Conservation (phyloP, 2,329 filamentous ascomycete species). For the Pseudogymnoascus sp. region DNA sequence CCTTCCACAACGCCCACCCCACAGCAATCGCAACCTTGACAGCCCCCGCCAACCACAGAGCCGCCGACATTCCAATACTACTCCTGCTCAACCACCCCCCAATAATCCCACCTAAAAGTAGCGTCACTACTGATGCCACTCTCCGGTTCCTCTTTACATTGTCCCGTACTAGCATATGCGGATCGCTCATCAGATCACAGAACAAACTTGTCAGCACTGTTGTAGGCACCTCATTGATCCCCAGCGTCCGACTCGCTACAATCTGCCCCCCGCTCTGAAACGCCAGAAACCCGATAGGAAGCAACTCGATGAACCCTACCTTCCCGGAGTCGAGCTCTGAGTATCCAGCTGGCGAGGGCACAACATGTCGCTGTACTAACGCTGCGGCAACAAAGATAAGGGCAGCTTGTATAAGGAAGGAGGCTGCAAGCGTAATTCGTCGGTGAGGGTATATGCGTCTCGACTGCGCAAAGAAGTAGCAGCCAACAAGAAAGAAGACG, state of each 20-base stretch:
- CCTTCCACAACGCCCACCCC: conserved; percentile 57
- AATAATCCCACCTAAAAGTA: conserved; percentile 45
- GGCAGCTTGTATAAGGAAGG: conserved; percentile 44
- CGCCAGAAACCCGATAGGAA: conserved; percentile 41
- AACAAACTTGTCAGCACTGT: conserved; percentile 77
- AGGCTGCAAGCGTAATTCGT: conserved; percentile 37
- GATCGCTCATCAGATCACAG: conserved; percentile 69
- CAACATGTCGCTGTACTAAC: conserved; percentile 40
- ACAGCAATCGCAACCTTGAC: conserved; percentile 50
- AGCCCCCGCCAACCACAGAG: conserved; percentile 35
- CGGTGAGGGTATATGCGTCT: conserved; percentile 32
- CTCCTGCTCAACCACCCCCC: conserved; percentile 49
- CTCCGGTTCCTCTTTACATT: conserved; percentile 48
- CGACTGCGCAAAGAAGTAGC: conserved; percentile 37
- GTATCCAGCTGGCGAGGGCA: conserved; percentile 35
- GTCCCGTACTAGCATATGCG: conserved; percentile 37
- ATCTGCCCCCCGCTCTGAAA: conserved; percentile 75
- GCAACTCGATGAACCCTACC: conserved; percentile 35
- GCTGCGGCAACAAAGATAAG: conserved; percentile 46
- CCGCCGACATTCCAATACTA: conserved; percentile 41
- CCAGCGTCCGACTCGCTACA: conserved; percentile 62
- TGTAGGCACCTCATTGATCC: conserved; percentile 64
- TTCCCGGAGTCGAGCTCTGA: conserved; percentile 22
- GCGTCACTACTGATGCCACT: conserved; percentile 40
- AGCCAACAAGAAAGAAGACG: conserved; percentile 45